Base-by-base conservation (phyloP, 345 rosid genomes). In the Populus simonii region DNA sequence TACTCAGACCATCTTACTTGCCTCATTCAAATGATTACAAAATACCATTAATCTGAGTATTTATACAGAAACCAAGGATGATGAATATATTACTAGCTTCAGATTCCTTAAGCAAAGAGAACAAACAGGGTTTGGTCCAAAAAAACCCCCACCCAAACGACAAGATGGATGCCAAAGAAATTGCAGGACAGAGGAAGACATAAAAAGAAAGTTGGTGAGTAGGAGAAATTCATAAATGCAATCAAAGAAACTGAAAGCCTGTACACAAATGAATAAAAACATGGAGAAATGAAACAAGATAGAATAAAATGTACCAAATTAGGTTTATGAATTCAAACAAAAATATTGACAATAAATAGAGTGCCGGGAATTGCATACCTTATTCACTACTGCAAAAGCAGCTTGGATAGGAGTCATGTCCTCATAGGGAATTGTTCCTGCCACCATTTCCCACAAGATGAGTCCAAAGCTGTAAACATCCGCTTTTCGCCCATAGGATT, bases 401-500 rank as follows among this genome's bases (percentile, higher is more conserved):
- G 98, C 99, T 88, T 96, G 99, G 81, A 96, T 90, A 74, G 99
- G 99, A 87, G 85, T 96, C 99, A 94, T 91, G 75, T 96, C 97
- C 72, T 96, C 99, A 10, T 92, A 96, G 0, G 99, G 99, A 72
- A 92, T 90, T 65, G 89, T 83, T 74, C 99, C 98, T 22, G 98
- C 92, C 23, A 91, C 89, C 97, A 96, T 89, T 83, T 96, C 99
- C 99, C 99, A 96, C 39, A 96, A 82, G 66, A 96, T 92, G 9
- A 96, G 97, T 72, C 98, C 98, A 78, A 94, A 96, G 76, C 99
- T 90, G 79, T 96, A 96, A 9, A 92, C 97, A 75, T 96, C 99
- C 6, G 91, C 99, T 85, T 87, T 92, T 76, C 87, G 85, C 33
- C 98, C 97, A 68, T 92, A 90, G 18, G 97, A 78, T 87, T 92